Conservation (phyloP, 2,329 filamentous ascomycete genomes). For the Fusarium oxysporum region DNA sequence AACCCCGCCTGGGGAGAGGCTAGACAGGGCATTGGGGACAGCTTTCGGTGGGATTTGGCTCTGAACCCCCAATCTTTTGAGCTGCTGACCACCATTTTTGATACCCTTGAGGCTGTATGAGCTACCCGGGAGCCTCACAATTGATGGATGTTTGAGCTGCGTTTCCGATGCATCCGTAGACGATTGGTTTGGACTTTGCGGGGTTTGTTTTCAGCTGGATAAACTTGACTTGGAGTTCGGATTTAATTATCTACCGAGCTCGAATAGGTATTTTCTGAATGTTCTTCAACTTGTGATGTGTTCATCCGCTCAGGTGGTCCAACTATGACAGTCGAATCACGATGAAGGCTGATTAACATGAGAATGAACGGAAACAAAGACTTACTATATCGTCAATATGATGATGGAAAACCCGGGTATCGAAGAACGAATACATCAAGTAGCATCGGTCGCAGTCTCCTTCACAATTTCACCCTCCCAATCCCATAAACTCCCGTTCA, state of each 20-base stretch:
- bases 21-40: constrained; percentile 1
- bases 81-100: constrained; percentile 15
- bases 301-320: background rate
- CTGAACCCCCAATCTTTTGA: constrained; percentile 3
- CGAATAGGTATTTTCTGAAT: background rate
- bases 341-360: background rate
- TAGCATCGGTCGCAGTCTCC: background rate
- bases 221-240: background rate
- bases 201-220: background rate
- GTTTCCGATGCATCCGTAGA: constrained; percentile 24
- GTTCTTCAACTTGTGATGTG: background rate
- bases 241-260: background rate
- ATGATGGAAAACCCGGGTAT: background rate
- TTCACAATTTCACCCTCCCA: constrained; percentile 46
- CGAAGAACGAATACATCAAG: background rate
- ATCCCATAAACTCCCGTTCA: constrained; percentile 56
- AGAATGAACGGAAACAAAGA: background rate
- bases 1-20: constrained; percentile 2
- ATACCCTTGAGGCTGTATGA: background rate
- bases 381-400: background rate
- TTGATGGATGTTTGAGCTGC: background rate
- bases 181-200: background rate
- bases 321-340: background rate
- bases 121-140: constrained; percentile 22
- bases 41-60: constrained; percentile 1